Evolutionary conservation across 2,329 filamentous ascomycete species (phyloP), one percentile per base, ranked within the genome.

Genomic region (Drechslera avenae): DNA sequence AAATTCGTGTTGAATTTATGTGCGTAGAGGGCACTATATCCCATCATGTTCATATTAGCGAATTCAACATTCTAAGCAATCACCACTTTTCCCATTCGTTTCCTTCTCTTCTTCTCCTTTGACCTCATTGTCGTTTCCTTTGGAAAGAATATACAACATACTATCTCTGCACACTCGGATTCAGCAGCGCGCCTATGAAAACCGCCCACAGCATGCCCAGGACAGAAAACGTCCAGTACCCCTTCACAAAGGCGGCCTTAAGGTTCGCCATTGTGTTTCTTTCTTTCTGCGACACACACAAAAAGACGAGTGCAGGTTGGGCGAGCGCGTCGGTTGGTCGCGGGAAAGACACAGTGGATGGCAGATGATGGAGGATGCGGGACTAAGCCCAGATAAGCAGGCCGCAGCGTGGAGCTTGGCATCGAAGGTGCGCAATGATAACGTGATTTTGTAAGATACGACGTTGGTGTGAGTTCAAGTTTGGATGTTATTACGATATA

Each of bases 151-250:
- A 18, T 3, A 19, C 13, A 36, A 73, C 86, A 76, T 80, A 96
- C 91, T 92, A 86, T 76, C 89, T 81, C 71, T 97, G 93, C 44
- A 96, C 77, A 61, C 80, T 83, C 2, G 90, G 86, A 63, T 83
- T 85, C 12, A 87, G 82, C 51, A 89, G 76, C 8, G 88, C 75
- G 2, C 81, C 75, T n/a, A 96, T 74, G 56, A 88, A 86, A 21
- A 82, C 67, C 14, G 84, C 75, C 73, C 94, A 96, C 19, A 89
- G 62, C 32, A 81, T 81, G 6, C 90, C 78, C 12, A 85, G 79
- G 13, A 80, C 79, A 5, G 71, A 68, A 14, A 77, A 64, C 6
- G 65, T 50, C 68, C 71, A 74, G 48, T 74, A 76, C 32, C 67
- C 69, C 43, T 71, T 75, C 31, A 61, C 62, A 33, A 74, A 54